Evolutionary conservation across 2,329 filamentous ascomycete species (phyloP).

Genomic region (Colletotrichum caudatum): DNA sequence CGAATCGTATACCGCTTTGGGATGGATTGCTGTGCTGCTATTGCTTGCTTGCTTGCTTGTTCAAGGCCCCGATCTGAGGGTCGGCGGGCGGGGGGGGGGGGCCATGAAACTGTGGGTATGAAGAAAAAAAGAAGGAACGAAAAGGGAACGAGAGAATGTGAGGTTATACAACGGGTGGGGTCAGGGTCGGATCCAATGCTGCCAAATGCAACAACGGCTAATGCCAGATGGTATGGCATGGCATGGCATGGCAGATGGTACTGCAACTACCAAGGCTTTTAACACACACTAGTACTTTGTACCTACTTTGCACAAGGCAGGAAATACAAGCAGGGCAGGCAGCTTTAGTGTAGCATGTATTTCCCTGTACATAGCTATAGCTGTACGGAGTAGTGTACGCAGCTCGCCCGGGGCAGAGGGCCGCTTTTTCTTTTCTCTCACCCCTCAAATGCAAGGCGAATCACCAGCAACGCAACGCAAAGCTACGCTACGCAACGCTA

Average conservation of each 20-base stretch:
- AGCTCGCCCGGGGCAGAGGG: not conserved
- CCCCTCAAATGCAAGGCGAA: not conserved
- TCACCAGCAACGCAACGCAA: not conserved
- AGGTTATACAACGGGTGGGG: not conserved
- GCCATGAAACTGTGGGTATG: not conserved
- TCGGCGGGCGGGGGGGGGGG: not conserved
- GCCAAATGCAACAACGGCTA: not conserved
- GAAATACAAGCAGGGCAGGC: not conserved
- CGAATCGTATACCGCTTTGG: not conserved
- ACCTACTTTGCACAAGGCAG: conserved; percentile 6
- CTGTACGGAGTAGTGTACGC: no score
- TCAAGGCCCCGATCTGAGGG: not conserved
- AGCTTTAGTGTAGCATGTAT: no score
- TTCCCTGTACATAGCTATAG: no score
- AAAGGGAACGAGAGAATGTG: not conserved
- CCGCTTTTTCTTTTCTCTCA: not conserved
- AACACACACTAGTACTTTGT: no score
- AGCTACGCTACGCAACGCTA: no score
- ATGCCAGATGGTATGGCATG: not conserved
- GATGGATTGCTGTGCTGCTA: not conserved
- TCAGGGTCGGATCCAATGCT: not conserved
- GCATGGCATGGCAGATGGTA: not conserved
- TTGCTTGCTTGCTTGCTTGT: not conserved
- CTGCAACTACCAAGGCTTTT: not conserved
- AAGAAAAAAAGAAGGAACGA: not conserved